Base-by-base conservation (phyloP, 2,329 filamentous ascomycete species). In the Fonsecaea pedrosoi region DNA sequence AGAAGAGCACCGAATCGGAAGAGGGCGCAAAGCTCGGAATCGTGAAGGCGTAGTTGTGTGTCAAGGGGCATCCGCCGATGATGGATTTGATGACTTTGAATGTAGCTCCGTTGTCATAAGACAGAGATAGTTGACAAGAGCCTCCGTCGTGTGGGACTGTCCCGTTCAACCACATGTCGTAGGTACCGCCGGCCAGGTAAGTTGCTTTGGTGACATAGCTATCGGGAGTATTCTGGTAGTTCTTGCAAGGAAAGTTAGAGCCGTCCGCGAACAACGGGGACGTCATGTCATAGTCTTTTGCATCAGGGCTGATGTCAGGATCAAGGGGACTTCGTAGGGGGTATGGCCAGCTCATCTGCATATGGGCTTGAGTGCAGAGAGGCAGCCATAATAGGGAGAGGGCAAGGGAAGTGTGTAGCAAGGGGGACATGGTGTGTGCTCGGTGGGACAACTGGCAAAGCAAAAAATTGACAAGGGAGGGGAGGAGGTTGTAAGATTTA, bases 161-260 rank as follows among this genome's bases (percentile, higher is more conserved):
- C 40, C 90, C 91, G 66, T 79, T 80, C 62, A 94, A 80, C 66
- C 84, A 86, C 78, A 93, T 83, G 71, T 86, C 85, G 78, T 91
- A 88, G 34, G 81, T 78, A 64, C 83, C 77, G 38, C 91, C 91
- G 5, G 88, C 84, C 3, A 79, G 75, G 77, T 90, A 94, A 30
- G 82, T 86, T 40, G 85, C 86, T 21, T 87, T 85, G 4, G 86
- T 78, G 18, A 80, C 77, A 70, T 87, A 86, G 1, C 79, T 74
- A 15, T 75, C 75, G 2, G 77, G 70, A 55, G 73, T 59, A 38
- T 77, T 78, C 66, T 85, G 83, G 62, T 87, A 87, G 10, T 89
- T 88, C 81, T 93, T 93, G 85, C 92, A 95, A 4, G 91, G 89
- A 77, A 87, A 95, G 78, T 93, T 85, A 66, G 83, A 82, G 32